Conservation (phyloP, 495 filamentous ascomycete genomes). For the Coniosporium apollinis region DNA sequence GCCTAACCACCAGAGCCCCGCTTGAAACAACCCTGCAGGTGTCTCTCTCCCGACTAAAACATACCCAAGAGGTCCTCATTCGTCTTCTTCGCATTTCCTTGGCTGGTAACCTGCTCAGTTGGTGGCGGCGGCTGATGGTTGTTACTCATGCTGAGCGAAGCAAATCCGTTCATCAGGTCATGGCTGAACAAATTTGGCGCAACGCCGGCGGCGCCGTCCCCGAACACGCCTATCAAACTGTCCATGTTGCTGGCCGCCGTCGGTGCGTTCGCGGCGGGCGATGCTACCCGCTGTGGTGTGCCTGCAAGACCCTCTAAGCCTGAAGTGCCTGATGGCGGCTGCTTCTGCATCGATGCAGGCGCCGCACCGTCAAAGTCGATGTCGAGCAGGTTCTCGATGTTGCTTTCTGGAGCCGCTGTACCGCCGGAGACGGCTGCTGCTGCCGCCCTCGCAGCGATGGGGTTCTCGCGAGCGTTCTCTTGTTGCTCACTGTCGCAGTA, state of each 20-base stretch:
- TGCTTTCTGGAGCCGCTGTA: conserved; percentile 41
- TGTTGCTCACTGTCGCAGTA: conserved; percentile 68
- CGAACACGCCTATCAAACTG: conserved; percentile 80
- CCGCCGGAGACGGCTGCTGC: conserved; percentile 46
- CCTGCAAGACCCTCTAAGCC: conserved; percentile 59
- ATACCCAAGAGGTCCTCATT: conserved; percentile 84
- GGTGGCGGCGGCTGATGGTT: conserved; percentile 35
- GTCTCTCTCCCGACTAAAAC: conserved; percentile 37
- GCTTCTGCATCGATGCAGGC: conserved; percentile 70
- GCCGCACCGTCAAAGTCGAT: conserved; percentile 96
- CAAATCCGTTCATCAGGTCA: conserved; percentile 67
- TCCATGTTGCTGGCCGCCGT: conserved; percentile 51
- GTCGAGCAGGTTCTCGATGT: conserved; percentile 88
- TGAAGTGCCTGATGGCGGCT: conserved; percentile 40
- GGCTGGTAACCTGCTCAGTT: conserved; percentile 31
- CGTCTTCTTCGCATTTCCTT: conserved; percentile 31
- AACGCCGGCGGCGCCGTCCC: conserved; percentile 12
- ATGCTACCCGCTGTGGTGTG: conserved; percentile 65
- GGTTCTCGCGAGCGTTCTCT: conserved; percentile 83
- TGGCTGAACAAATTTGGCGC: conserved; percentile 7
- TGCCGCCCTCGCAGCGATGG: conserved; percentile 70
- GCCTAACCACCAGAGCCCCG: background rate
- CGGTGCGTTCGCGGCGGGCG: conserved; percentile 28
- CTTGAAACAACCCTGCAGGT: too few relatives aligned
- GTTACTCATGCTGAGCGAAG: conserved; percentile 55